These are phyloP conservation scores for Myriosclerotinia curreyana DNA, from an alignment of 2,329 filamentous ascomycete species.

Conservation along the genomic window DNA sequence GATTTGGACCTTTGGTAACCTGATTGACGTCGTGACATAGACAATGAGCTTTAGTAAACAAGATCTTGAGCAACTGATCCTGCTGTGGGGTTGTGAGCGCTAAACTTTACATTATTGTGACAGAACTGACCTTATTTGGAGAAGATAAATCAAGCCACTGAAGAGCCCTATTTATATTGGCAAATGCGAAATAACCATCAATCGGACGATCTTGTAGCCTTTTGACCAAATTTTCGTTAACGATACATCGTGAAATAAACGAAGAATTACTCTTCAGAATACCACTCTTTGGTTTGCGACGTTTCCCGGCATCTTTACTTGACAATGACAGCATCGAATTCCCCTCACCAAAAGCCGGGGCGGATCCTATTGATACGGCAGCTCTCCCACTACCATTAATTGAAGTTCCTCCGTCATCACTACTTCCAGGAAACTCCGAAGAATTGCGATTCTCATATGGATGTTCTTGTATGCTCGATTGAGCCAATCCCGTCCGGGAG, in stretches of 20 bases:
- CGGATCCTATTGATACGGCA: slow-evolving; percentile 39
- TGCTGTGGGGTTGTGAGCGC: slow-evolving; percentile 49
- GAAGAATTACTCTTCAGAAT: slow-evolving; percentile 98
- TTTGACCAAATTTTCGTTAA: slow-evolving; percentile 77
- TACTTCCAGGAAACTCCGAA: slow-evolving; percentile 58
- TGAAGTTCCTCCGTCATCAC: slow-evolving; percentile 53
- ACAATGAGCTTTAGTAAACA: slow-evolving; percentile 95
- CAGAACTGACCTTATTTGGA: slow-evolving; percentile 54
- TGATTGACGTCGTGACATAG: slow-evolving; percentile 91
- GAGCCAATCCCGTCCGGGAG: slow-evolving; percentile 41
- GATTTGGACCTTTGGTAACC: slow-evolving; percentile 71
- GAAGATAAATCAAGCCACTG: slow-evolving; percentile 93
- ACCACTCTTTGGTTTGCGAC: slow-evolving; percentile 94
- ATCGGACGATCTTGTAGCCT: slow-evolving; percentile 72
- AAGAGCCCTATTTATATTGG: slow-evolving; percentile 91
- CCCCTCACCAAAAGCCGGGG: slow-evolving; percentile 79
- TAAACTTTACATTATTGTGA: neutral
- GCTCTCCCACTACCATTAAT: slow-evolving; percentile 45
- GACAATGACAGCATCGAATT: slow-evolving; percentile 68
- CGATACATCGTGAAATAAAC: slow-evolving; percentile 94
- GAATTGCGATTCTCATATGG: slow-evolving; percentile 60
- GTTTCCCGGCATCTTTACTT: slow-evolving; percentile 72
- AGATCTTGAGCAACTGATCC: slow-evolving; percentile 90
- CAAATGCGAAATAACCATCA: slow-evolving; percentile 85
- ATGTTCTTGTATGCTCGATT: slow-evolving; percentile 57